Evolutionary conservation across 768 basidiomycete species (phyloP).

Genomic region (Trametes maxima): DNA sequence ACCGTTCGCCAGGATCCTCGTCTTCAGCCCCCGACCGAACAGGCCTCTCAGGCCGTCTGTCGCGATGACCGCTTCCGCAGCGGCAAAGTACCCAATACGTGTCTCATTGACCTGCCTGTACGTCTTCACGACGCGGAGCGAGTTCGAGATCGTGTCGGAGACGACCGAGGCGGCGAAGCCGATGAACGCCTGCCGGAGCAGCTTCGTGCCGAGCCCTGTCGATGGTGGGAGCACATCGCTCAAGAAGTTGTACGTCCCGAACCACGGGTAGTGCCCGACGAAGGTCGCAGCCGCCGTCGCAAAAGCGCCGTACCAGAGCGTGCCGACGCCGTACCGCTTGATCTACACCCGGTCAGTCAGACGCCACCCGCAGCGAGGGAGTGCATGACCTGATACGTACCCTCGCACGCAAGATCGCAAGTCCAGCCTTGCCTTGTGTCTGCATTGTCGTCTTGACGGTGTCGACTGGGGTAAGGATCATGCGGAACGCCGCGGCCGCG

Average conservation of each 20-base stretch:
- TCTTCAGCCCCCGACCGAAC: slow-evolving; percentile 89
- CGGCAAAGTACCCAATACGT: slow-evolving; percentile 75
- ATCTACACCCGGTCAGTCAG: slow-evolving; percentile 45
- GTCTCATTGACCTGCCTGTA: slow-evolving; percentile 90
- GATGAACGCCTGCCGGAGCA: slow-evolving; percentile 84
- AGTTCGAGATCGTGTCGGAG: slow-evolving; percentile 88
- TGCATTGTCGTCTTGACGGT: slow-evolving; percentile 96
- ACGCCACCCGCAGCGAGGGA: background rate
- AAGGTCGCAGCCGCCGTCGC: slow-evolving; percentile 95
- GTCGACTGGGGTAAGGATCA: slow-evolving; percentile 91
- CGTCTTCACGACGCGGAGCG: slow-evolving; percentile 91
- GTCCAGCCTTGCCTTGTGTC: slow-evolving; percentile 77
- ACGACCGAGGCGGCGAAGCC: slow-evolving; percentile 86
- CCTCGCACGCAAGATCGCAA: slow-evolving; percentile 64
- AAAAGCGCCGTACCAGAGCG: slow-evolving; percentile 88
- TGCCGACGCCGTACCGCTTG: slow-evolving; percentile 71
- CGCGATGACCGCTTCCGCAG: slow-evolving; percentile 75
- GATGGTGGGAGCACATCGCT: slow-evolving; percentile 60
- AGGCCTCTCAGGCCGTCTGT: slow-evolving; percentile 78
- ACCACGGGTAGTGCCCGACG: slow-evolving; percentile 94
- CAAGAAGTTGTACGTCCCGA: slow-evolving; percentile 84
- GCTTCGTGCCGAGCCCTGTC: slow-evolving; percentile 53
- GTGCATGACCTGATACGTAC: slow-evolving; percentile 42
- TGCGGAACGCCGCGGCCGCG: slow-evolving; percentile 83
- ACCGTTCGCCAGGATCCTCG: slow-evolving; percentile 87